phyloP scores from a whole-genome alignment of 2,329 filamentous ascomycete genomes.

The Arthrobotrys conoides region DNA sequence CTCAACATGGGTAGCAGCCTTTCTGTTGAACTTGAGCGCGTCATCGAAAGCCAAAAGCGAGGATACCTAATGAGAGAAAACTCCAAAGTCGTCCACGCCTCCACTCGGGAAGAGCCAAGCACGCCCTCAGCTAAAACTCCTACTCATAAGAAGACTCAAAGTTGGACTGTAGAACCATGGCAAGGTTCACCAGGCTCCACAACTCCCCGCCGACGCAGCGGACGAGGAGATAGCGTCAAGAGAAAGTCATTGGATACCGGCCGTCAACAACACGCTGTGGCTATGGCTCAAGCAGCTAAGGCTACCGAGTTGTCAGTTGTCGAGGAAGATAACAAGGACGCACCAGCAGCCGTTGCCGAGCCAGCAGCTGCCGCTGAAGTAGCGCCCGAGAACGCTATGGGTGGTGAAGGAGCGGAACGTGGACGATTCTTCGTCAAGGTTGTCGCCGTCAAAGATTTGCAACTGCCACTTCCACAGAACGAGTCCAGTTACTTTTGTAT shows the following conservation, averaged over 20 bases:
- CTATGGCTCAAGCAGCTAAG: conserved; percentile 49
- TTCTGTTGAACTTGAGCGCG: conserved; percentile 51
- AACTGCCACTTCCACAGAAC: conserved; percentile 91
- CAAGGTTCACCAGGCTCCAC: conserved; percentile 70
- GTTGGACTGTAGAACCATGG: conserved; percentile 98
- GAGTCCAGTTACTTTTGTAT: conserved; percentile 95
- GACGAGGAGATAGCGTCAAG: conserved; percentile 71
- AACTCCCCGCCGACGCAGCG: conserved; percentile 75
- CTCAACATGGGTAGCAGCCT: conserved; percentile 60
- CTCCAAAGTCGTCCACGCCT: conserved; percentile 96
- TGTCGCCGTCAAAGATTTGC: conserved; percentile 96
- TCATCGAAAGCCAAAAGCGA: conserved; percentile 76
- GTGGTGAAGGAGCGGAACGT: conserved; percentile 85
- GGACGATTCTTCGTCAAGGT: conserved; percentile 97
- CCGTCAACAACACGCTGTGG: conserved; percentile 44
- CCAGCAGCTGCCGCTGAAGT: neutral
- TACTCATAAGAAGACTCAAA: conserved; percentile 85
- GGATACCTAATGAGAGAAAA: conserved; percentile 99
- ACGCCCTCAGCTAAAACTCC: conserved; percentile 75
- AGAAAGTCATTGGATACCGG: conserved; percentile 66
- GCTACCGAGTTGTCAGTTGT: conserved; percentile 72
- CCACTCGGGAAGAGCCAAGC: conserved; percentile 78
- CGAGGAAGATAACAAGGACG: conserved; percentile 75
- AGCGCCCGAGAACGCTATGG: conserved; percentile 64
- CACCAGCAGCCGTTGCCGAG: conserved; percentile 7